Evolutionary conservation across 108 stramenopile genomes (phyloP).

Genomic region (Cyclotella kingstonii): DNA sequence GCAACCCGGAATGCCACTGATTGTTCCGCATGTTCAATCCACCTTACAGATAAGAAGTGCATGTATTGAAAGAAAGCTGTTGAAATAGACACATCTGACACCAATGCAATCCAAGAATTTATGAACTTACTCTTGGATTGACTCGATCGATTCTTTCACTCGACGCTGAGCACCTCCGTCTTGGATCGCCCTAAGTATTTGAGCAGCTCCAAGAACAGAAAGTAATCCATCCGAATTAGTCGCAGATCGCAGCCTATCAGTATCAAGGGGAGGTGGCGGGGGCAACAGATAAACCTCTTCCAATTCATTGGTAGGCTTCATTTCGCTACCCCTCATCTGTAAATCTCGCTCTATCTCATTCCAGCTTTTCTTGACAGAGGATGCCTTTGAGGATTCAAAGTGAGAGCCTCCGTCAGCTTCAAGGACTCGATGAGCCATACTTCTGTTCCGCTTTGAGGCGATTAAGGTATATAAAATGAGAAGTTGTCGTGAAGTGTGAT

Average conservation of each 20-base stretch:
- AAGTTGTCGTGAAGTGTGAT: slow-evolving; percentile 80
- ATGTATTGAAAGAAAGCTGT: slow-evolving; percentile 14
- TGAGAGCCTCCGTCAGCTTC: slow-evolving; percentile 9
- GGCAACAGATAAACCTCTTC: slow-evolving; percentile 45
- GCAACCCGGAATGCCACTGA: slow-evolving; percentile 88
- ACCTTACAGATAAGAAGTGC: too few relatives aligned
- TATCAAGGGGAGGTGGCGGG: slow-evolving; percentile 89
- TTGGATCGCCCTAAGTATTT: slow-evolving; percentile 81
- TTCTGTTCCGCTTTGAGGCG: slow-evolving; percentile 56
- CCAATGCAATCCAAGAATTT: not conserved
- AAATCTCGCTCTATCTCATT: slow-evolving; percentile 22
- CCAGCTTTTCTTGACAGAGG: slow-evolving; percentile 25
- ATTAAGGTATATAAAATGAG: slow-evolving; percentile 83
- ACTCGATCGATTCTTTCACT: slow-evolving; percentile 63
- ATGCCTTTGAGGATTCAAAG: slow-evolving; percentile 9
- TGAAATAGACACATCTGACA: not conserved
- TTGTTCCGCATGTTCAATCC: slow-evolving; percentile 83
- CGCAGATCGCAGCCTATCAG: slow-evolving; percentile 80
- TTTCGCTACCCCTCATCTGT: not conserved
- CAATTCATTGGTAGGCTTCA: slow-evolving; percentile 13
- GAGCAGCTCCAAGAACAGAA: slow-evolving; percentile 82
- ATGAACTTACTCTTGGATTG: slow-evolving; percentile 79
- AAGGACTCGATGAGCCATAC: slow-evolving; percentile 12
- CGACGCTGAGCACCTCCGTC: slow-evolving; percentile 74
- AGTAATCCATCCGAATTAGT: slow-evolving; percentile 88